These are phyloP conservation scores for Xylariaceae sp. DNA, from an alignment of 2,329 filamentous ascomycete genomes.

Conservation along the genomic window DNA sequence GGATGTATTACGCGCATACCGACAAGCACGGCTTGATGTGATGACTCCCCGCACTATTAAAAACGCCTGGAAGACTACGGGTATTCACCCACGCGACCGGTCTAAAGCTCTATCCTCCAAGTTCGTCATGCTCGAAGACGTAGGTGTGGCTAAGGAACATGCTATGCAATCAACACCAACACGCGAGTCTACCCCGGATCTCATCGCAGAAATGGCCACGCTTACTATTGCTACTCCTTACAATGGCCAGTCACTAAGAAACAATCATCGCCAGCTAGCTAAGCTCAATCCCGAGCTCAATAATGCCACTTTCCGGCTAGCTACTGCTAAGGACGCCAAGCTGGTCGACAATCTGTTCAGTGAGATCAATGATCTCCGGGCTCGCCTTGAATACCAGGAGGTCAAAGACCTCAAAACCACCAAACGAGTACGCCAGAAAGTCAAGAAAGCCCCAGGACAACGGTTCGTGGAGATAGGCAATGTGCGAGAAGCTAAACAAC, in stretches of 20 bases:
- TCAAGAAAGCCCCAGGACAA: not conserved
- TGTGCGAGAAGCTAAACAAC: not conserved
- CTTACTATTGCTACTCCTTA: not conserved
- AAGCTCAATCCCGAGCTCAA: not conserved
- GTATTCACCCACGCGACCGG: too few species aligned
- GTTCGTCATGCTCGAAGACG: too few species aligned
- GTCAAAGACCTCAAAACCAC: not conserved
- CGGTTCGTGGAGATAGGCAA: not conserved
- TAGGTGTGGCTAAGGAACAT: not conserved
- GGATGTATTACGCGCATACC: too few species aligned
- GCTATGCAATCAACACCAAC: not conserved
- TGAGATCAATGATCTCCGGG: not conserved
- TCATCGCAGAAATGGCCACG: not conserved
- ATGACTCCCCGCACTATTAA: too few species aligned
- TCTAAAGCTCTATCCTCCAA: too few species aligned
- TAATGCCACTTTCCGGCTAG: not conserved
- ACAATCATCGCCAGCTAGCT: not conserved
- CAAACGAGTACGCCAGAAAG: not conserved
- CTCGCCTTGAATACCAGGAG: not conserved
- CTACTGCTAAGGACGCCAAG: not conserved
- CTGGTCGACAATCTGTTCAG: not conserved
- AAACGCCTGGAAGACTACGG: too few species aligned
- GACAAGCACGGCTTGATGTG: too few species aligned
- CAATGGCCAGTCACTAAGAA: not conserved
- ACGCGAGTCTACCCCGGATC: not conserved